Evolutionary conservation across 2,329 filamentous ascomycete species (phyloP).

Genomic region (Colletotrichum echinochloae): DNA sequence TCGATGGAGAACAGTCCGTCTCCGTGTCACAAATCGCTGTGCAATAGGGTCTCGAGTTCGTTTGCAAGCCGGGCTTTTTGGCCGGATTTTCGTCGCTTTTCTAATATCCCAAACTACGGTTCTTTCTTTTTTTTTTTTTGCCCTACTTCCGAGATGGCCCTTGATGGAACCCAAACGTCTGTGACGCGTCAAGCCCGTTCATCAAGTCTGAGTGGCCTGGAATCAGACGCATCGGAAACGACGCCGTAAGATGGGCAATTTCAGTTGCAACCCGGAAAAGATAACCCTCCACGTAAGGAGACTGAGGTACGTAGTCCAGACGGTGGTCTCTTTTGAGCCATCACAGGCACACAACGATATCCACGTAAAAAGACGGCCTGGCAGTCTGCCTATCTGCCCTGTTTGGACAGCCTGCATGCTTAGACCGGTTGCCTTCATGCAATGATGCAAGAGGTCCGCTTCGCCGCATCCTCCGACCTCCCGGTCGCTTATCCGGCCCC

Average conservation of each 20-base stretch:
- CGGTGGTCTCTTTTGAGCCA: too few species aligned
- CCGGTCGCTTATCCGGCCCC: not conserved
- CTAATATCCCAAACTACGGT: not conserved
- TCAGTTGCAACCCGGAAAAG: not conserved
- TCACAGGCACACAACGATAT: too few species aligned
- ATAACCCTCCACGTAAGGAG: too few species aligned
- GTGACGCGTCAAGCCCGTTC: not conserved
- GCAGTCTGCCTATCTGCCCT: not conserved
- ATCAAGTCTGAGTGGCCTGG: not conserved
- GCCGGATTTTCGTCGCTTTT: not conserved
- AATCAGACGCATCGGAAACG: not conserved
- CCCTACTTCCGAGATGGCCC: not conserved
- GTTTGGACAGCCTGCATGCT: constrained; percentile 4
- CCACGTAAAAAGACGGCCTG: not conserved
- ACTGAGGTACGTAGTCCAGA: too few species aligned
- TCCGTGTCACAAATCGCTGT: not conserved
- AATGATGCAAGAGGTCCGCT: not conserved
- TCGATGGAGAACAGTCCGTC: too few species aligned
- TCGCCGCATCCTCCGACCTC: not conserved
- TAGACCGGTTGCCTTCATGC: constrained; percentile 20
- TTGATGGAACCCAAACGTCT: too few species aligned
- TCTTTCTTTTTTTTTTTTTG: not conserved
- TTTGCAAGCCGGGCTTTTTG: not conserved
- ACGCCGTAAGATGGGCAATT: not conserved
- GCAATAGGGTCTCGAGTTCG: not conserved